phyloP scores from a whole-genome alignment of 2,329 filamentous ascomycete genomes.

The Ophidiomyces ophidiicola region DNA sequence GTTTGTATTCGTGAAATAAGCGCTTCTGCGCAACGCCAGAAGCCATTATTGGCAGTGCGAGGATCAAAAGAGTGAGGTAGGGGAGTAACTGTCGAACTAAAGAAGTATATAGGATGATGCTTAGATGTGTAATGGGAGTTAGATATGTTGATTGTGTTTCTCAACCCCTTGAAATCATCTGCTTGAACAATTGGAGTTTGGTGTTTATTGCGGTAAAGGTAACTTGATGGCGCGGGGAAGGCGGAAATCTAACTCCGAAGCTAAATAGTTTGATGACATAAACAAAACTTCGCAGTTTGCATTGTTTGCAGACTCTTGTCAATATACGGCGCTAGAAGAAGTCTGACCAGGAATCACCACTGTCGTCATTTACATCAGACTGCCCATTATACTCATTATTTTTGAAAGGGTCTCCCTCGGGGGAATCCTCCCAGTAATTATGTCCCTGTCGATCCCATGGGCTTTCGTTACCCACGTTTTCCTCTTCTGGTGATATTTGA shows the following conservation, averaged over 20 bases:
- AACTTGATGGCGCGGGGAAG: neutral
- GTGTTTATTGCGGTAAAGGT: no score
- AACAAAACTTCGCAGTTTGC: no score
- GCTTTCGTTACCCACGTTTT: constrained; percentile 13
- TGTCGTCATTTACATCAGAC: constrained; percentile 20
- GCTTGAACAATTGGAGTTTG: no score
- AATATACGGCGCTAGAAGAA: constrained; percentile 10
- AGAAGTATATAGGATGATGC: no score
- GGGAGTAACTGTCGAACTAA: neutral
- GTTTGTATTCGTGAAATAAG: constrained; percentile 91
- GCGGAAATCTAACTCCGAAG: no score
- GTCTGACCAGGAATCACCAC: constrained; percentile 17
- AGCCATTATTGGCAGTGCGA: constrained; percentile 26
- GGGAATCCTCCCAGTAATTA: constrained; percentile 10
- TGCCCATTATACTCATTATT: constrained; percentile 17
- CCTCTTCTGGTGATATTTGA: neutral
- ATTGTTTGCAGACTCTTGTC: neutral
- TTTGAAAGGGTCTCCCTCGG: neutral
- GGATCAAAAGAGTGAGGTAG: neutral
- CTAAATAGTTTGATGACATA: no score
- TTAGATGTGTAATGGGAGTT: no score
- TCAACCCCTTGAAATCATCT: no score
- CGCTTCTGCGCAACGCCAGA: constrained; percentile 53
- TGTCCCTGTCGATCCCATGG: constrained; percentile 9
- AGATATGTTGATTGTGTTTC: no score